Conservation (phyloP, 305 asterid species). For the Salvia sclarea region DNA sequence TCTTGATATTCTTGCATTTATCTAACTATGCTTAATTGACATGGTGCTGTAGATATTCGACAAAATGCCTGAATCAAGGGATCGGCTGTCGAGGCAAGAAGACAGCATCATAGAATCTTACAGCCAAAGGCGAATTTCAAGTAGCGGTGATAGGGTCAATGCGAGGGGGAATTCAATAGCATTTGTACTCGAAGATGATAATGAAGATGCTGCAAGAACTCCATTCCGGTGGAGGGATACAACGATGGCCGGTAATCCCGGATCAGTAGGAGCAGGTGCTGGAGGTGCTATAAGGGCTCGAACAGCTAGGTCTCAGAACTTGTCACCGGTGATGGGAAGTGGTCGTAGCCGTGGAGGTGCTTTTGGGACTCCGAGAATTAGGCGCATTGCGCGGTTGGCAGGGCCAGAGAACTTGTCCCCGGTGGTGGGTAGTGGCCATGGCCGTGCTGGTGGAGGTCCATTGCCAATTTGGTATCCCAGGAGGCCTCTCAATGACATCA, state of each 20-base stretch:
- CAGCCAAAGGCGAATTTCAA: slow-evolving; percentile 38
- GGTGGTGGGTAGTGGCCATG: slow-evolving; percentile 37
- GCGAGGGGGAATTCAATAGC: slow-evolving; percentile 31
- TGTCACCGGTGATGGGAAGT: slow-evolving; percentile 35
- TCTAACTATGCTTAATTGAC: background rate
- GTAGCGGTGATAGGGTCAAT: slow-evolving; percentile 19
- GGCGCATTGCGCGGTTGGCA: slow-evolving; percentile 36
- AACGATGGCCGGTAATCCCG: slow-evolving; percentile 42
- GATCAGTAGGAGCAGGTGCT: slow-evolving; percentile 25
- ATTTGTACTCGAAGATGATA: slow-evolving; percentile 44
- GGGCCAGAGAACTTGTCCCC: slow-evolving; percentile 47
- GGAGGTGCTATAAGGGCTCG: slow-evolving; percentile 40
- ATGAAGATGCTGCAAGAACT: slow-evolving; percentile 35
- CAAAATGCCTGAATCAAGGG: slow-evolving; percentile 70
- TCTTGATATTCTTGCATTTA: background rate
- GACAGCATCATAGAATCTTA: slow-evolving; percentile 42
- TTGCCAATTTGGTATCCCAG: slow-evolving; percentile 88
- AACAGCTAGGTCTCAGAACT: slow-evolving; percentile 41
- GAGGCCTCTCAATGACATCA: slow-evolving; percentile 68
- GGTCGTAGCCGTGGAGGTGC: slow-evolving; percentile 35
- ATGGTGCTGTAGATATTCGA: slow-evolving; percentile 23
- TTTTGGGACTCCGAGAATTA: slow-evolving; percentile 42
- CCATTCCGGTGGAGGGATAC: slow-evolving; percentile 63
- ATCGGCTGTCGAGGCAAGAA: slow-evolving; percentile 48
- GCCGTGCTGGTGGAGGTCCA: slow-evolving; percentile 37